These are phyloP conservation scores for Excoecaria agallocha DNA, from an alignment of 345 rosid species.

Conservation along the genomic window DNA sequence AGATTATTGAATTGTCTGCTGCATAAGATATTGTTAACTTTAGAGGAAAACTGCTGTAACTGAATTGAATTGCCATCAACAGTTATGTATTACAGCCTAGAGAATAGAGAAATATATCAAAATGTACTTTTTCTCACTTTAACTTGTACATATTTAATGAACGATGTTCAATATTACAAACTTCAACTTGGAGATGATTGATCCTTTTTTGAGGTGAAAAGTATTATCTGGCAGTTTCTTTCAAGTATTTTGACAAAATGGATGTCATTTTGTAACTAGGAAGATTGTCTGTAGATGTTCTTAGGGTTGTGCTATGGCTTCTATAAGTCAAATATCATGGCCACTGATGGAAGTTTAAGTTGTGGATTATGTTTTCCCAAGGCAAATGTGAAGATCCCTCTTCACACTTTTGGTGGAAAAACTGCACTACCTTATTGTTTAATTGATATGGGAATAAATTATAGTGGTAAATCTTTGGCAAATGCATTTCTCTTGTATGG, in stretches of 20 bases:
- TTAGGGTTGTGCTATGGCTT: neutral
- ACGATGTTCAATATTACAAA: neutral
- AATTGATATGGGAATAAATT: neutral
- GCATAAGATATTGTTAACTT: neutral
- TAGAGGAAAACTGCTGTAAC: neutral
- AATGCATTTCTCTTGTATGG: neutral
- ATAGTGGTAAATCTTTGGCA: neutral
- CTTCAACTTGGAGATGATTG: neutral
- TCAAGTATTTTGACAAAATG: neutral
- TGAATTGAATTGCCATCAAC: neutral
- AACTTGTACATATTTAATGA: neutral
- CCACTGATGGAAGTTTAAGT: neutral
- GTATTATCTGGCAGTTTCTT: neutral
- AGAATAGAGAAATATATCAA: neutral
- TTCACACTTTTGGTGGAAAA: neutral
- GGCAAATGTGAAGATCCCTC: neutral
- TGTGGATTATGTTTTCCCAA: neutral
- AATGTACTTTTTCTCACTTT: neutral
- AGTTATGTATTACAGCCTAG: neutral
- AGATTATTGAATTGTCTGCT: constrained; percentile 3
- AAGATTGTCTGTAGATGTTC: neutral
- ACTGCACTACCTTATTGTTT: neutral
- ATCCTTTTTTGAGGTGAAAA: neutral
- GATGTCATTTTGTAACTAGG: neutral
- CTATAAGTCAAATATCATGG: neutral